Evolutionary conservation across 2,329 filamentous ascomycete genomes (phyloP), one percentile per base, ranked within the genome.

Genomic region (Laburnicola sp.): DNA sequence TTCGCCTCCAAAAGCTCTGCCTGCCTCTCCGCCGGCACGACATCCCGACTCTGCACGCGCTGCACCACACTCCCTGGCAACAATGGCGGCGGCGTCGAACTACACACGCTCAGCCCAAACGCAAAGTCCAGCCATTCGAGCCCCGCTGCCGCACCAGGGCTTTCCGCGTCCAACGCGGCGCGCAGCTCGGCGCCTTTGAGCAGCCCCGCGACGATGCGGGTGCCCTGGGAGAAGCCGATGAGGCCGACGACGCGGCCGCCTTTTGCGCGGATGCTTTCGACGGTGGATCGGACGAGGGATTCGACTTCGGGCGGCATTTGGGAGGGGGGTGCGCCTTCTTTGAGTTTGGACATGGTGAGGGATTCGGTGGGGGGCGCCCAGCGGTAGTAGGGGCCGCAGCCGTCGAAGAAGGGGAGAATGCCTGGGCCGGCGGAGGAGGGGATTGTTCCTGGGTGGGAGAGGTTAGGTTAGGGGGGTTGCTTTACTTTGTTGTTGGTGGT

Each of bases 401-500:
- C 70, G 44, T 71, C 69, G 57, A 73, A 73, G 57, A 72, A 70
- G 32, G 70, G 70, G 36, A 73, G 67, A 43, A 73, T 50, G 1
- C 70, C 70, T 3, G 70, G 70, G 41, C 70, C 70, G 0, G 70
- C 60, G 45, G 64, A 53, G 21, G 62, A 65, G 39, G 63, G 57
- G 53, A 68, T 70, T 16, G 70, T 68, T 1, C 61, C 70, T 68
- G 41, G 6, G n/a, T n/a, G n/a, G n/a, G n/a, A n/a, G n/a, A n/a
- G n/a, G n/a, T n/a, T n/a, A n/a, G n/a, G n/a, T n/a, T n/a, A n/a
- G n/a, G n/a, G n/a, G n/a, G n/a, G n/a, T n/a, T n/a, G n/a, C n/a
- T n/a, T n/a, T n/a, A n/a, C n/a, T n/a, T n/a, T n/a, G 16, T 4
- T 31, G 38, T 28, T 16, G 28, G 2, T 28, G 22, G 37, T 7